Evolutionary conservation across 768 basidiomycete species (phyloP), one percentile per base, ranked within the genome.

Genomic region (Vararia minispora): DNA sequence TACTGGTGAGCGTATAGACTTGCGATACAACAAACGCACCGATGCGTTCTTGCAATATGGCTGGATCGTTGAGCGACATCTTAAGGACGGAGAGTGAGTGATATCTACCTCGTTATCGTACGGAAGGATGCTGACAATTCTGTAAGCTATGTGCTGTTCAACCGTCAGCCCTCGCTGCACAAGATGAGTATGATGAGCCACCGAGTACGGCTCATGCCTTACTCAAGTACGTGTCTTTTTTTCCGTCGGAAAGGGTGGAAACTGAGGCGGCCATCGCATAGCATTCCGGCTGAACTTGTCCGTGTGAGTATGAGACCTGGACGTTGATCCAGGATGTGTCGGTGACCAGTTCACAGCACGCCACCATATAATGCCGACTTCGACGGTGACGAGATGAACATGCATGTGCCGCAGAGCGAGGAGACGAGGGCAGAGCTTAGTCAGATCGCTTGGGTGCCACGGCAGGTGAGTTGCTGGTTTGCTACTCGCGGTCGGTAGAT

Each of bases 101-200:
- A 21, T n/a, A 2, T 33, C 12, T n/a, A 28, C 9, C 17, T 17
- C 28, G 39, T 11, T 30, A 11, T n/a, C 4, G 2, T 1, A 9
- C 28, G 17, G 18, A n/a, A 6, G 7, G 13, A 32, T 36, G 31
- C 39, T 43, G 18, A 35, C 24, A n/a, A 1, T 10, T 16, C 38
- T 27, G 25, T 5, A 44, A 91, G 88, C 53, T 91, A 68, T 49
- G 86, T 97, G 16, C 65, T 99, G 37, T 98, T 99, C 67, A 98
- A 99, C 59, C 92, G 95, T 37, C 95, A 99, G 56, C 95, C 95
- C 9, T 86, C 80, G 72, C 62, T 98, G 59, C 95, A 99, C 61
- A 99, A 99, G 62, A 98, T 98, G 95, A 94, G 90, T 70, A 98
- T 98, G 95, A 98, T 98, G 95, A 87, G 87, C 59, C 95, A 98